These are phyloP conservation scores for Skeletonema menzelii DNA, from an alignment of 108 stramenopile species.

Conservation along the genomic window DNA sequence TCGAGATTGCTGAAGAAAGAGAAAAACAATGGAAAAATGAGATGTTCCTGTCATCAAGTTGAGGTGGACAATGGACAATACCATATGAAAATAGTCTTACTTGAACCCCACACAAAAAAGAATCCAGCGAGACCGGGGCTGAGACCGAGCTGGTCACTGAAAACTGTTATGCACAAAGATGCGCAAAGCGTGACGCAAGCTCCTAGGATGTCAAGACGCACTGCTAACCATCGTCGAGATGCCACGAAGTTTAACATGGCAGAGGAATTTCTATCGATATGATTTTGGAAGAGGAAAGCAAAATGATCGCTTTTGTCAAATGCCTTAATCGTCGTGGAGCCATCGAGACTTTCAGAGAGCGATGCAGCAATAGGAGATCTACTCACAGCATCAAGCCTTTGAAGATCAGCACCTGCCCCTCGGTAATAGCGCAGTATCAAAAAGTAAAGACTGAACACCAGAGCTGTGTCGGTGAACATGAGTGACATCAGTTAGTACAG, in stretches of 20 bases:
- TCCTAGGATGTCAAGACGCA: conserved; percentile 76
- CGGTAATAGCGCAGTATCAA: conserved; percentile 15
- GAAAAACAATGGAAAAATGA: conserved; percentile 47
- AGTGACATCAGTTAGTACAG: conserved; percentile 44
- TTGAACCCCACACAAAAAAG: conserved; percentile 25
- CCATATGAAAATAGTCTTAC: conserved; percentile 75
- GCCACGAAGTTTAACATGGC: conserved; percentile 68
- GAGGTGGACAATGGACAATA: not conserved
- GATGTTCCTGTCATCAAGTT: not conserved
- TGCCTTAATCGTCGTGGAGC: conserved; percentile 60
- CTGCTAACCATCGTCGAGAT: conserved; percentile 71
- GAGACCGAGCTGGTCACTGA: conserved; percentile 44
- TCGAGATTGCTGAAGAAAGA: conserved; percentile 61
- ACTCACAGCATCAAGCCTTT: conserved; percentile 65
- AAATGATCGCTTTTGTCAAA: conserved; percentile 51
- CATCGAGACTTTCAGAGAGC: conserved; percentile 65
- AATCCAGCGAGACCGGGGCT: conserved; percentile 45
- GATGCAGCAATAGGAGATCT: conserved; percentile 70
- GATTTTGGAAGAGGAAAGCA: conserved; percentile 33
- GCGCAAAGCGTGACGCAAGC: conserved; percentile 51
- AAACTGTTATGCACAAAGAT: conserved; percentile 45
- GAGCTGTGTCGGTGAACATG: not conserved
- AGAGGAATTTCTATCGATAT: conserved; percentile 47
- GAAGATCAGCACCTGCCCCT: conserved; percentile 58
- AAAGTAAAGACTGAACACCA: conserved; percentile 1